Evolutionary conservation across 768 basidiomycete species (phyloP).

Genomic region (Pulveroboletus sp.): DNA sequence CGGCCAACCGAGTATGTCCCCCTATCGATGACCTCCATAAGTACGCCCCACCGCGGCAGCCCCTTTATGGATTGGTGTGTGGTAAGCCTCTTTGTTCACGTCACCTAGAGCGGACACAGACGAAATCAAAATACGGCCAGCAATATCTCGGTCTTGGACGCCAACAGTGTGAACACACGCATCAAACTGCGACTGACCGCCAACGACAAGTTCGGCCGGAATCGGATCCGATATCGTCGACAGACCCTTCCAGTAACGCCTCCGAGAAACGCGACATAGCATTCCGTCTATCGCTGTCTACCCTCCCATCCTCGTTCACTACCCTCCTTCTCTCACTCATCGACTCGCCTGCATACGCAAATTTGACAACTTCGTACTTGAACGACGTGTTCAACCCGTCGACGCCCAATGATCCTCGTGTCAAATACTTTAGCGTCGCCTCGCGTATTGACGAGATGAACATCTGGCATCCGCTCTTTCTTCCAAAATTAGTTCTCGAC

Average conservation of each 20-base stretch:
- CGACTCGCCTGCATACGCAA: constrained; percentile 95
- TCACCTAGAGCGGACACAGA: constrained; percentile 12
- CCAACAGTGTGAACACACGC: constrained; percentile 28
- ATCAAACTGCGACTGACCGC: not conserved
- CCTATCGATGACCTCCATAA: constrained; percentile 80
- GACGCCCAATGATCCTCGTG: constrained; percentile 71
- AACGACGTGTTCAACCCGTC: constrained; percentile 75
- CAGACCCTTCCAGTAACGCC: not conserved
- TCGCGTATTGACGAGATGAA: constrained; percentile 62
- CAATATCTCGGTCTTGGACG: constrained; percentile 91
- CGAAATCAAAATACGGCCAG: constrained; percentile 34
- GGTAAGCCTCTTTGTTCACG: constrained; percentile 38
- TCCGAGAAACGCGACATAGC: constrained; percentile 30
- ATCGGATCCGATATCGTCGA: not conserved
- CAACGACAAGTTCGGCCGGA: not conserved
- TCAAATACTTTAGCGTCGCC: constrained; percentile 91
- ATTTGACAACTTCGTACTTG: constrained; percentile 82
- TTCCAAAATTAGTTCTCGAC: constrained; percentile 92
- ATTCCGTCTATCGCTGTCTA: constrained; percentile 49
- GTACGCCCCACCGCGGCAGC: constrained; percentile 92
- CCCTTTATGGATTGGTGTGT: constrained; percentile 99
- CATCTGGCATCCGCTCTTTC: constrained; percentile 95
- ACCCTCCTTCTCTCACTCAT: constrained; percentile 82
- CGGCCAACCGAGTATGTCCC: constrained; percentile 80
- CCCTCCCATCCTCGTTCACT: constrained; percentile 78